Conservation (phyloP, 345 rosid genomes). For the Microthlaspi erraticum region DNA sequence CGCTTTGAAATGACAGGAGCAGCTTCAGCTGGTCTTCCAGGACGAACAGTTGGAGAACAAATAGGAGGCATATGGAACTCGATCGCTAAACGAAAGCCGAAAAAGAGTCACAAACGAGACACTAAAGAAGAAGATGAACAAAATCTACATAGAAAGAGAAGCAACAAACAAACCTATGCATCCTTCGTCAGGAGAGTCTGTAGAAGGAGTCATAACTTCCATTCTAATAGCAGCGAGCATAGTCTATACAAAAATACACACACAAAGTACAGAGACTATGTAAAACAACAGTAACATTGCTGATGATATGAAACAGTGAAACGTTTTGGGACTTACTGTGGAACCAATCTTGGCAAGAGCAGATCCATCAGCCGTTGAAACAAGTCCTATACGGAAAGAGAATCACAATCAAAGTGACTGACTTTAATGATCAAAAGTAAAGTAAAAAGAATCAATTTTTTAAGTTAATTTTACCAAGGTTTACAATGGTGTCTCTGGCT, state of each 20-base stretch:
- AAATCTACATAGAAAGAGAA: constrained; percentile 8
- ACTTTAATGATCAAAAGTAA: neutral
- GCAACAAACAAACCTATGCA: constrained; percentile 62
- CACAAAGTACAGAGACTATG: neutral
- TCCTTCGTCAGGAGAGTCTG: constrained; percentile 79
- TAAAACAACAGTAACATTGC: constrained; percentile 3
- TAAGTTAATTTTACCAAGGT: constrained; percentile 60
- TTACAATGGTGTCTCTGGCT: constrained; percentile 84
- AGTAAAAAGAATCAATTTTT: neutral
- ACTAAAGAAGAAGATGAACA: neutral
- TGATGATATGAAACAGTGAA: neutral
- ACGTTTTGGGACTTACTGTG: constrained; percentile 57
- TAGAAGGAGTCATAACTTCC: constrained; percentile 94
- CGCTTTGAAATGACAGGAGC: constrained; percentile 88
- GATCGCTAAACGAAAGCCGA: constrained; percentile 55
- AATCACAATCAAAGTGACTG: neutral
- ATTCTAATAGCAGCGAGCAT: constrained; percentile 92
- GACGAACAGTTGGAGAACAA: constrained; percentile 91
- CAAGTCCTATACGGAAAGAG: constrained; percentile 60
- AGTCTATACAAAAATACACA: constrained; percentile 66
- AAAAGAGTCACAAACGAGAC: constrained; percentile 20
- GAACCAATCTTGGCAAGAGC: constrained; percentile 93
- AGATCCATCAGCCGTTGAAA: constrained; percentile 90
- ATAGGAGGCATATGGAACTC: constrained; percentile 98
- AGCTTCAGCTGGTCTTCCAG: constrained; percentile 93